phyloP scores from a whole-genome alignment of 1,284 basidiomycete genomes.

The Irpex sp. region DNA sequence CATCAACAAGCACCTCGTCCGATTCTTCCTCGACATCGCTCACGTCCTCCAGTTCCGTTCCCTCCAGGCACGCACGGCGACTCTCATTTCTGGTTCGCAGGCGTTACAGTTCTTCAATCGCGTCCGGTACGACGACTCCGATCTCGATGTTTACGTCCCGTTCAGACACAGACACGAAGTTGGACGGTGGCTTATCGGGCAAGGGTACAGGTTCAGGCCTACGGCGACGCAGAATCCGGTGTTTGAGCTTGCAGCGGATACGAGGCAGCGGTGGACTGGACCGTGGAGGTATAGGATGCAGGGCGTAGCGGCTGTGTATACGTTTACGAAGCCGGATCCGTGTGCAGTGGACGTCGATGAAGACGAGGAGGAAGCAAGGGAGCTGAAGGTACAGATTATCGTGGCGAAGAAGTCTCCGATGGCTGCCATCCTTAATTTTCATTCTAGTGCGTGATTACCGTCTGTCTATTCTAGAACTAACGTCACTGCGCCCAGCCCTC shows the following conservation, averaged over 20 bases:
- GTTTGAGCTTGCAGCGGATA: constrained; percentile 16
- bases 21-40: too few relatives aligned
- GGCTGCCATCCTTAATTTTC: constrained; percentile 12
- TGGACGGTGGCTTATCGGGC: constrained; percentile 16
- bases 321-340: constrained; percentile 5
- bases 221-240: constrained; percentile 15
- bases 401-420: constrained; percentile 8
- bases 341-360: background rate
- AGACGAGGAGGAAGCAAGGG: background rate
- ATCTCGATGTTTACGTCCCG: constrained; percentile 42
- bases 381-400: constrained; percentile 14
- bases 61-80: too few relatives aligned
- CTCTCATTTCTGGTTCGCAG: too few relatives aligned
- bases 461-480: background rate
- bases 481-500: constrained; percentile 16
- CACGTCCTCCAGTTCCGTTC: too few relatives aligned
- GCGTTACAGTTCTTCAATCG: too few relatives aligned
- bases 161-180: constrained; percentile 12
- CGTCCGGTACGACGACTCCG: constrained; percentile 13
- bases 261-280: background rate
- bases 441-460: constrained; percentile 10
- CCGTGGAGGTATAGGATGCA: background rate
- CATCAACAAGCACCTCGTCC: too few relatives aligned
- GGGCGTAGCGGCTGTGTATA: constrained; percentile 9
- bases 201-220: constrained; percentile 20